Base-by-base conservation (phyloP, 23 red algal genomes). In the Gracilaria caudata region DNA sequence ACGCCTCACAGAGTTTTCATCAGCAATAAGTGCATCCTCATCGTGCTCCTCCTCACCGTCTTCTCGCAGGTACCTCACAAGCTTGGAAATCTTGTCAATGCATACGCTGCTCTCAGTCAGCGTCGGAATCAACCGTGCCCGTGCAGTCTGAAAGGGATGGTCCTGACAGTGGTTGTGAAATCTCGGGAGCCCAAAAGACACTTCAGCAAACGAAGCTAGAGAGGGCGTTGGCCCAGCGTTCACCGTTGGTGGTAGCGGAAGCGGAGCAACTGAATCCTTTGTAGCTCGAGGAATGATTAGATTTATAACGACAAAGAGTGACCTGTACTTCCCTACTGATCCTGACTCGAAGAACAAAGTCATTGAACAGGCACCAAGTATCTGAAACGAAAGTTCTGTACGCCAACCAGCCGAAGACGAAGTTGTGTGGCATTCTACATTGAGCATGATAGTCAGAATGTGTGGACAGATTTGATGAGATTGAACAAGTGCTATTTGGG, bases 331-430 rank as follows among this genome's bases (percentile, higher is more conserved):
- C 63, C 80, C 86, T 32, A 80, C 81, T 7, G 87, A 92, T 39
- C 97, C 97, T 9, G 93, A 95, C 17, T 80, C 90, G 36, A 95
- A 95, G 82, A 95, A 94, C 38, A 99, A 99, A 59, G 83, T 99
- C 0, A 87, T 83, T 2, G 61, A 91, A 58, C 36, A 71, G 49
- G 89, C 80, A 6, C 47, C 85, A 13, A 83, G 84, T 0, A 82
- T 87, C 59, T 99, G 88, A 84, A 95, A 85, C 37, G 97, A 95
- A 9, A 84, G 82, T 17, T 82, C 68, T 7, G 90, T 75, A 58
- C 83, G 90, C 44, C 82, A 92, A 68, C 87, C 86, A 65, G 32
- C 73, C 39, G 94, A 91, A 14, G 81, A 83, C 12, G 75, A 94
- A 61, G 60, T 88, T 40, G 83, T 88, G 19, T 98, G 81, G 68